Base-by-base conservation (phyloP, 2,329 filamentous ascomycete species). In the Lachnellula suecica region DNA sequence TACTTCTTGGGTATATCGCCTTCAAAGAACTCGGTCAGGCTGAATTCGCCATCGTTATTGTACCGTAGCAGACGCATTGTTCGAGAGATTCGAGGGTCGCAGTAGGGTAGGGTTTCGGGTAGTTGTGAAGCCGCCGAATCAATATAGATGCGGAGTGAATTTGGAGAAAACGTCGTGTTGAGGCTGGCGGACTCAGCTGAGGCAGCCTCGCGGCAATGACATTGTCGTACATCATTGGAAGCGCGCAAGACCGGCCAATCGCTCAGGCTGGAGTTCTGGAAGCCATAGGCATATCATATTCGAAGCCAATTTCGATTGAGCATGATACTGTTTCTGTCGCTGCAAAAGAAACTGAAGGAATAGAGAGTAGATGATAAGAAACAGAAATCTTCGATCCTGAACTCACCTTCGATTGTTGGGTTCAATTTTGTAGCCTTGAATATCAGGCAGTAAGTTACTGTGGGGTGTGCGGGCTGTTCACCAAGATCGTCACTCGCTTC, bases 1-100 rank as follows among this genome's bases (percentile, higher is more conserved):
- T 63, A 64, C 7, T n/a, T n/a, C n/a, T 20, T 42, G n/a, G 59
- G 60, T 37, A 60, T 53, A 20, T 59, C 35, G 25, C 49, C 25
- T 11, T 47, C 38, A 47, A 56, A 42, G 27, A 59, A 47, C 34
- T 46, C 23, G 25, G 48, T 52, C n/a, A 58, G 31, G 44, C 52
- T 53, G 52, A 53, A 49, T 15, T 49, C 29, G 42, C 51, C 43
- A 29, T 47, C 20, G 25, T 15, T 58, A 17, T 55, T 51, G 19
- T 44, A 45, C 19, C 47, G 5, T 46, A 59, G 48, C 6, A 59
- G 53, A 44, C 53, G 53, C 53, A 59, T 59, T 44, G 46, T 51
- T 48, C 20, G 38, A 48, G 17, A 46, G 31, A 22, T 40, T 45
- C 17, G 40, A 53, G 27, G 23, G 38, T 24, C 31, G 38, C 22